A percentile compares a stretch with the other conserved stretches of the same genome.
Conservation (phyloP, 805 yeast genomes). For the Lachancea thermotolerans region DNA sequence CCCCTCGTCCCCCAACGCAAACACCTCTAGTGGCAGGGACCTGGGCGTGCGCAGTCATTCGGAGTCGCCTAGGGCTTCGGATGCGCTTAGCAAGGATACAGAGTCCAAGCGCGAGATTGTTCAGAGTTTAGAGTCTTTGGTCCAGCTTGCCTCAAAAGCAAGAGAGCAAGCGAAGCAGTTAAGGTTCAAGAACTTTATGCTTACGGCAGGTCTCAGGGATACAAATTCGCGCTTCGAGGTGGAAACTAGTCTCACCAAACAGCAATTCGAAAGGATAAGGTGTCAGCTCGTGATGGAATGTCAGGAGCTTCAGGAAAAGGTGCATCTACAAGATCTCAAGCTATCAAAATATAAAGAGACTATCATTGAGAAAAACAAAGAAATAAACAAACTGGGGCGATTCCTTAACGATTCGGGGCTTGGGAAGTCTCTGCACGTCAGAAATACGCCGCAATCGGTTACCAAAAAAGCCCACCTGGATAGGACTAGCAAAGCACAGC, state of each 20-base stretch:
- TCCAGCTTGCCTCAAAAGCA: slow-evolving; percentile 20
- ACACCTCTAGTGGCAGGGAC: neutral
- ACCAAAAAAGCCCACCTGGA: slow-evolving; percentile 3
- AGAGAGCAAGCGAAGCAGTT: slow-evolving; percentile 30
- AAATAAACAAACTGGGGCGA: slow-evolving; percentile 36
- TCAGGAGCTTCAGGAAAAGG: slow-evolving; percentile 33
- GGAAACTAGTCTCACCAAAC: slow-evolving; percentile 25
- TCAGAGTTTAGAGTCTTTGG: slow-evolving; percentile 8
- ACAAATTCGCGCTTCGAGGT: slow-evolving; percentile 23
- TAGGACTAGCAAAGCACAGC: slow-evolving; percentile 5
- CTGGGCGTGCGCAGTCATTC: neutral
- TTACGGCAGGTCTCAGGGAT: slow-evolving; percentile 27
- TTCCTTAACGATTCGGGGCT: slow-evolving; percentile 24
- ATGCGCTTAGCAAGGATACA: neutral
- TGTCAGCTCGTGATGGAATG: slow-evolving; percentile 30
- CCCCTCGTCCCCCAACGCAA: neutral
- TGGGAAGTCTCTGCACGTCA: slow-evolving; percentile 1
- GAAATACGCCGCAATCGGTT: slow-evolving; percentile 3
- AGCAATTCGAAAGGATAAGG: slow-evolving; percentile 30
- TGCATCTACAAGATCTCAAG: slow-evolving; percentile 37
- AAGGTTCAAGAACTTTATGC: slow-evolving; percentile 35
- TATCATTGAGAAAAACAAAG: slow-evolving; percentile 38
- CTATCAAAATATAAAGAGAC: slow-evolving; percentile 40
- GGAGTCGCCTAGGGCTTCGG: neutral
- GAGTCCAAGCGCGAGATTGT: neutral